Percentiles rank a stretch among this genome's conserved stretches.
Conservation (phyloP, 306 rosid species). For the Casuarina glauca region DNA sequence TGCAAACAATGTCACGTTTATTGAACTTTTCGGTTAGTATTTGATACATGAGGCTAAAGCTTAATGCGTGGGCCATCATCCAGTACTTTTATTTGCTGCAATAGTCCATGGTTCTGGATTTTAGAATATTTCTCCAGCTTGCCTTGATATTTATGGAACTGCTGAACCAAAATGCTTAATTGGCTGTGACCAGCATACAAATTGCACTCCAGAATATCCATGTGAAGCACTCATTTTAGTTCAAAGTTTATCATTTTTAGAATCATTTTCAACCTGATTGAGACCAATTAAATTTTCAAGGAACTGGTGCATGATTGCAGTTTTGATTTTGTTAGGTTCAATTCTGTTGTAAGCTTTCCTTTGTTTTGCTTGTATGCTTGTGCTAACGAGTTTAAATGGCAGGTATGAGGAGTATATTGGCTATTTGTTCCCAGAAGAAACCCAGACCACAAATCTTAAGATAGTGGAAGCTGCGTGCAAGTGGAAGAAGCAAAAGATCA, state of each 20-base stretch:
- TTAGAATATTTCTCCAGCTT: neutral
- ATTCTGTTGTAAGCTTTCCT: neutral
- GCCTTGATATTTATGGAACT: neutral
- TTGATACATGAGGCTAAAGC: neutral
- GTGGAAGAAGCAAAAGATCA: constrained; percentile 82
- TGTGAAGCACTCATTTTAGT: neutral
- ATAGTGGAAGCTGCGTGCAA: constrained; percentile 94
- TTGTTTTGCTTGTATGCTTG: constrained; percentile 16
- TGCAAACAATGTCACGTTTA: neutral
- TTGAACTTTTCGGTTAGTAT: neutral
- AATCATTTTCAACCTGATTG: neutral
- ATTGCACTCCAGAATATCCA: neutral
- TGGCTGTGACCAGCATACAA: neutral
- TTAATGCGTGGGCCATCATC: neutral
- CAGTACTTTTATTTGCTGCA: neutral
- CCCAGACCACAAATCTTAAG: constrained; percentile 84
- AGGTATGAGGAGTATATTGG: constrained; percentile 84
- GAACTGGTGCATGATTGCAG: neutral
- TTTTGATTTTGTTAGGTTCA: neutral
- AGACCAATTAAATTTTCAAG: neutral
- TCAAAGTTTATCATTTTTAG: neutral
- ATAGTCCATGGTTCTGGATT: neutral
- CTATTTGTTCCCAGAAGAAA: constrained; percentile 82
- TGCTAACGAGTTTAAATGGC: constrained; percentile 35
- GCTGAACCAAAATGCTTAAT: neutral